Conservation (phyloP, 2,329 filamentous ascomycete genomes). For the Claviceps sp. region DNA sequence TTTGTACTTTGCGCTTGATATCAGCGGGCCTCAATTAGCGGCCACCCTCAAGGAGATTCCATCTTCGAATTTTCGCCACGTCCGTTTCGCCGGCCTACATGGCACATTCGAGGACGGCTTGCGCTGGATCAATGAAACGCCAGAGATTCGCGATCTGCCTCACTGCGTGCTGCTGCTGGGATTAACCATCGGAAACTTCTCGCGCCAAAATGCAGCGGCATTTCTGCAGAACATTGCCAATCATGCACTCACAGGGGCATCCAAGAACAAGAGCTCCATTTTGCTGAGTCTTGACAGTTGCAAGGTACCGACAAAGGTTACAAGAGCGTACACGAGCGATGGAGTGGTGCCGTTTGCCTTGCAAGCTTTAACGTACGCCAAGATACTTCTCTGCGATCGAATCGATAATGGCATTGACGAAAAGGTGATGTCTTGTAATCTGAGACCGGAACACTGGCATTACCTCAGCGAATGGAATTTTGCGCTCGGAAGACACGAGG, state of each 20-base stretch:
- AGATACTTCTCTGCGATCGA: not conserved
- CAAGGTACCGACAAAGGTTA: not conserved
- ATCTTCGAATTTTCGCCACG: not conserved
- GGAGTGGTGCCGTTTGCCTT: slow-evolving; percentile 1
- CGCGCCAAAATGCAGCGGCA: not conserved
- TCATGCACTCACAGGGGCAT: not conserved
- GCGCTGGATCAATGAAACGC: not conserved
- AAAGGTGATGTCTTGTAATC: not conserved
- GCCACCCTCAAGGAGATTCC: not conserved
- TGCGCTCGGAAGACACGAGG: not conserved
- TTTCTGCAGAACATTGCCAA: not conserved
- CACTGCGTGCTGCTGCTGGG: slow-evolving; percentile 1
- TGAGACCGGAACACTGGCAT: not conserved
- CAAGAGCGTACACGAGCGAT: not conserved
- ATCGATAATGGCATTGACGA: no score
- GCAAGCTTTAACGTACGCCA: not conserved
- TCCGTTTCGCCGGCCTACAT: not conserved
- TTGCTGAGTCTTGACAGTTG: not conserved
- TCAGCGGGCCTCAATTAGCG: not conserved
- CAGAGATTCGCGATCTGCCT: not conserved
- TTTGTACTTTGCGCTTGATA: not conserved
- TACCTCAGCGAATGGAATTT: slow-evolving; percentile 1
- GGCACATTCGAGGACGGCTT: slow-evolving; percentile 1
- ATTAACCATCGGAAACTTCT: slow-evolving; percentile 1
- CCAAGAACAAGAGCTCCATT: not conserved